Conservation (phyloP, 1,139 yeast species). For the Geotrichum cucujoidarum region DNA sequence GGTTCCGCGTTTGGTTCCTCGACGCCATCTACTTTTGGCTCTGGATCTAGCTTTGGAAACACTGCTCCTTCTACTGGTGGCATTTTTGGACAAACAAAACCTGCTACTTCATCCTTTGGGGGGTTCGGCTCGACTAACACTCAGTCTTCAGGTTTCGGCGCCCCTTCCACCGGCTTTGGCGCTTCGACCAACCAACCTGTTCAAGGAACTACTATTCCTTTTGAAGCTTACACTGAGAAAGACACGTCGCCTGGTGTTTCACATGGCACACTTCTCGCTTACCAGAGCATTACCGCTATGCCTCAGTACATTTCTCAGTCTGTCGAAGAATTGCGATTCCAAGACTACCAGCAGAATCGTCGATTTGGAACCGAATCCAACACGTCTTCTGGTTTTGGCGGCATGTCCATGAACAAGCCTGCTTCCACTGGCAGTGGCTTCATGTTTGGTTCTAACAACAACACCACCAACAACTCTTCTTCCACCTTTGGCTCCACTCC, state of each 20-base stretch:
- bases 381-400: constrained; percentile 21
- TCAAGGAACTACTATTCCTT: constrained; percentile 27
- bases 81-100: constrained; percentile 29
- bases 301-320: constrained; percentile 81
- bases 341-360: constrained; percentile 78
- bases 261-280: constrained; percentile 47
- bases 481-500: constrained; percentile 23
- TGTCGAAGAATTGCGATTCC: constrained; percentile 80
- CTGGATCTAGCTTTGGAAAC: constrained; percentile 33
- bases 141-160: constrained; percentile 24
- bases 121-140: constrained; percentile 29
- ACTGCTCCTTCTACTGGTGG: constrained; percentile 30
- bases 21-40: constrained; percentile 13
- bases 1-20: constrained; percentile 14
- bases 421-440: constrained; percentile 6
- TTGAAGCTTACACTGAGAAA: constrained; percentile 71
- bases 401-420: constrained; percentile 4
- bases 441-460: not conserved
- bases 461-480: not conserved
- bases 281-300: constrained; percentile 78
- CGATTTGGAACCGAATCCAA: constrained; percentile 48
- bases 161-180: constrained; percentile 35
- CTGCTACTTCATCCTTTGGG: constrained; percentile 24
- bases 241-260: constrained; percentile 47
- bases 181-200: constrained; percentile 29